Evolutionary conservation across 345 rosid species (phyloP).

Genomic region (Gossypium anomalum): DNA sequence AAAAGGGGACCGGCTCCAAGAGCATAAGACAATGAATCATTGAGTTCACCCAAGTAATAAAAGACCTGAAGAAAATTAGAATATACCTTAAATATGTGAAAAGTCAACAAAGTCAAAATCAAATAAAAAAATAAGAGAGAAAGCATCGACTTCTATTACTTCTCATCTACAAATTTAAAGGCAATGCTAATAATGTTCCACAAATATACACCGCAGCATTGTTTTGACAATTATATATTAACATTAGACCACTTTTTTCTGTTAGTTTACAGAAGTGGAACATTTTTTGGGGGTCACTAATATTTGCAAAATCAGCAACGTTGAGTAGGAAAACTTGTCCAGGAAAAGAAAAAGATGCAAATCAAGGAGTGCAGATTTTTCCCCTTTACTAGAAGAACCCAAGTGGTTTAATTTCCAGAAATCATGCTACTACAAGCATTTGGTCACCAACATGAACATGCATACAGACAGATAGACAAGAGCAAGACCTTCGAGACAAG

Average conservation of each 20-base stretch:
- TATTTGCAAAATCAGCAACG: background rate
- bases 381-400: background rate
- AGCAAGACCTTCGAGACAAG: constrained; percentile 80
- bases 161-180: background rate
- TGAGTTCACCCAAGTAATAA: constrained; percentile 92
- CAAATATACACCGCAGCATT: background rate
- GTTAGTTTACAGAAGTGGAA: background rate
- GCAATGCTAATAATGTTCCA: background rate
- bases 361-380: background rate
- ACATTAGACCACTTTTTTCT: background rate
- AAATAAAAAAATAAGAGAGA: background rate
- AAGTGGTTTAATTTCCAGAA: constrained; percentile 1
- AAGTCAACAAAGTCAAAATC: background rate
- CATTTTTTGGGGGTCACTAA: background rate
- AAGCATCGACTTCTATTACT: background rate
- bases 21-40: constrained; percentile 97
- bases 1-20: constrained; percentile 93
- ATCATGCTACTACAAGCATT: background rate
- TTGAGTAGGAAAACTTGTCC: background rate
- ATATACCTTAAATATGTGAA: constrained; percentile 1
- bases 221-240: background rate
- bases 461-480: background rate
- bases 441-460: background rate
- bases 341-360: background rate
- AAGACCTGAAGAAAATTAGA: constrained; percentile 52